Conservation (phyloP, 1,284 basidiomycete genomes). For the Coniophora puteana region DNA sequence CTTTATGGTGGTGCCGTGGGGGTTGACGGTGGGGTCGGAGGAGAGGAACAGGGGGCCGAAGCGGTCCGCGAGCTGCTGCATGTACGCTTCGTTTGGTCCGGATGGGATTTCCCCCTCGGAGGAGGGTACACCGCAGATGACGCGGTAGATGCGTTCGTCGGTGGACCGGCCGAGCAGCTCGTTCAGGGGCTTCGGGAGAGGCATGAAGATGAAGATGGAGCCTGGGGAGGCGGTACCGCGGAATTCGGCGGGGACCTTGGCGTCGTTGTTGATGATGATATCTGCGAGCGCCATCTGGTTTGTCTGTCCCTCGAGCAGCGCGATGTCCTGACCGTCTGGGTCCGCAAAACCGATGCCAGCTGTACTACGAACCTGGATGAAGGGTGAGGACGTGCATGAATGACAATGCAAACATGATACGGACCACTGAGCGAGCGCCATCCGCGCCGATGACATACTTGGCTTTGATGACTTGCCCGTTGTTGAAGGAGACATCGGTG, state of each 20-base stretch:
- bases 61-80: slow-evolving; percentile 33
- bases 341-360: slow-evolving; percentile 12
- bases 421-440: slow-evolving; percentile 48
- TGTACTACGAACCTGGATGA: slow-evolving; percentile 7
- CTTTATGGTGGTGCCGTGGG: slow-evolving; percentile 18
- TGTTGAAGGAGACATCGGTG: slow-evolving; percentile 44
- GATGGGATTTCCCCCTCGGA: slow-evolving; percentile 28
- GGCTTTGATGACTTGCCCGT: slow-evolving; percentile 41
- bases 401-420: slow-evolving; percentile 13
- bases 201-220: slow-evolving; percentile 26
- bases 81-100: slow-evolving; percentile 28
- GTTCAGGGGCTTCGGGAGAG: slow-evolving; percentile 24
- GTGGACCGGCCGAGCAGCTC: slow-evolving; percentile 13
- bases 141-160: slow-evolving; percentile 25
- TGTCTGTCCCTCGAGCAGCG: too few species aligned
- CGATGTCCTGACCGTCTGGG: slow-evolving; percentile 6
- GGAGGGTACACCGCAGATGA: slow-evolving; percentile 30
- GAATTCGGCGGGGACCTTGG: not conserved
- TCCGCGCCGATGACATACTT: slow-evolving; percentile 55
- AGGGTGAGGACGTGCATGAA: too few species aligned
- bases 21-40: slow-evolving; percentile 20
- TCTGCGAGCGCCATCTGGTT: slow-evolving; percentile 30
- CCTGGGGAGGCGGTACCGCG: slow-evolving; percentile 12
- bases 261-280: slow-evolving; percentile 18
- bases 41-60: slow-evolving; percentile 27